Evolutionary conservation across 1,284 basidiomycete species (phyloP), one percentile per base, ranked within the genome.

Genomic region (Pascua guehoae): DNA sequence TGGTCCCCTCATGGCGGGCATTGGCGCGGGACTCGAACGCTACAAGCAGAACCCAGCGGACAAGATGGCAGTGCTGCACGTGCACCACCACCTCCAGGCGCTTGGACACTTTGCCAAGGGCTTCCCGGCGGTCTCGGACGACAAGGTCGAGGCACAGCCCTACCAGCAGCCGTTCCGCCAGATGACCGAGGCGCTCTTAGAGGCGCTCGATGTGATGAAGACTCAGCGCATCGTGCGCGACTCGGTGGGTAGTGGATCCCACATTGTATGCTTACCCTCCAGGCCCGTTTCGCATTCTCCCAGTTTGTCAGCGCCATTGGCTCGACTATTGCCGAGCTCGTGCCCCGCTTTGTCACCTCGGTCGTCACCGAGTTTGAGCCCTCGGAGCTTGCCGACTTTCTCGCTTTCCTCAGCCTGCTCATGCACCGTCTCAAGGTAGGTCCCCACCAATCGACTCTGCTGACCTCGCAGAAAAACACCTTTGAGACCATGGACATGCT

Each of bases 51-150:
- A 81, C 15, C 48, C 54, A 8, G 56, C 47, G 47, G 53, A 64
- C 40, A 58, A 59, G 32, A 74, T 87, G 47, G 83, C 88, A 7
- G 86, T 97, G 63, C 81, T 98, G 47, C 87, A 87, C 72, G 86
- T 93, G n/a, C 96, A 98, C 70, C 95, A 98, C 77, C 83, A 89
- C 64, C 89, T 98, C 70, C 89, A 97, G 84, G 95, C 94, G 1
- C 81, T 98, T 12, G 94, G 94, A 15, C 91, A 91, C 68, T 85
- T 98, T 53, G 90, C 93, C 48, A 97, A 98, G 78, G 97, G 97
- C 9, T 98, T 98, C 79, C 96, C 96, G 0, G 88, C 91, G 70
- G 88, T 86, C 66, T 87, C 87, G 37, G 85, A 83, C 38, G 82
- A 83, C 11, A 79, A 87, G 5, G 86, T 87, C 63, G 82, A 86